Evolutionary conservation across 2,329 filamentous ascomycete species (phyloP).

Genomic region (Cordyceps javanica): DNA sequence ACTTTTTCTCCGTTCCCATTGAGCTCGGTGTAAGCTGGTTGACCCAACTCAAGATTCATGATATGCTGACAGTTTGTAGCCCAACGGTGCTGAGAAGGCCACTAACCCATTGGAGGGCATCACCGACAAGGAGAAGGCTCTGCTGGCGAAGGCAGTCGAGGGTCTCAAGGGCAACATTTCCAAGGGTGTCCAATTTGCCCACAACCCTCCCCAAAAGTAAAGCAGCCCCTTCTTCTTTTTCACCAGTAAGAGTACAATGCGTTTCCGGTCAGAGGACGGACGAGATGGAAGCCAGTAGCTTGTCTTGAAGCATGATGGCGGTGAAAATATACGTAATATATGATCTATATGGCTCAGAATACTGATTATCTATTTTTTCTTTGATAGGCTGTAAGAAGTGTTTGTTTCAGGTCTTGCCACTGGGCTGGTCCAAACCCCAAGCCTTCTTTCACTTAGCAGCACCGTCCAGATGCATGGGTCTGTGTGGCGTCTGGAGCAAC

Average conservation of each 20-base stretch:
- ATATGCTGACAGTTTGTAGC: constrained; percentile 42
- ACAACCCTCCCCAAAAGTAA: constrained; percentile 87
- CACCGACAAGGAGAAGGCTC: constrained; percentile 82
- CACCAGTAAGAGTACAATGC: constrained; percentile 15
- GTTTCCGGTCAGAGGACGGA: constrained; percentile 22
- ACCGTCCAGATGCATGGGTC: not conserved
- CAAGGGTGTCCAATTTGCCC: constrained; percentile 87
- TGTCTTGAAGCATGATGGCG: constrained; percentile 25
- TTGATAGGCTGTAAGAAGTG: constrained; percentile 10
- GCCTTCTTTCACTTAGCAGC: not conserved
- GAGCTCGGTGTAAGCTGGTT: constrained; percentile 80
- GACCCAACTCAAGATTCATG: constrained; percentile 2
- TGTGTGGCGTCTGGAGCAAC: not conserved
- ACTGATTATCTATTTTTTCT: constrained; percentile 26
- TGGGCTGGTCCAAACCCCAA: not conserved
- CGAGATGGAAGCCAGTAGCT: constrained; percentile 21
- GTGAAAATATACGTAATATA: constrained; percentile 32
- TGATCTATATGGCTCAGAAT: constrained; percentile 23
- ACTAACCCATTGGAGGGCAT: constrained; percentile 70
- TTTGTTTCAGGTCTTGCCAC: not conserved
- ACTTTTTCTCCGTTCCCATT: constrained; percentile 95
- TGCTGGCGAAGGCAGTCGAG: constrained; percentile 68
- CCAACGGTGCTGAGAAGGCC: constrained; percentile 79
- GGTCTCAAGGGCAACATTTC: constrained; percentile 88
- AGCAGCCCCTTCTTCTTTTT: constrained; percentile 22